These are phyloP conservation scores for Voacanga thouarsii DNA, from an alignment of 257 asterid species.

Conservation along the genomic window DNA sequence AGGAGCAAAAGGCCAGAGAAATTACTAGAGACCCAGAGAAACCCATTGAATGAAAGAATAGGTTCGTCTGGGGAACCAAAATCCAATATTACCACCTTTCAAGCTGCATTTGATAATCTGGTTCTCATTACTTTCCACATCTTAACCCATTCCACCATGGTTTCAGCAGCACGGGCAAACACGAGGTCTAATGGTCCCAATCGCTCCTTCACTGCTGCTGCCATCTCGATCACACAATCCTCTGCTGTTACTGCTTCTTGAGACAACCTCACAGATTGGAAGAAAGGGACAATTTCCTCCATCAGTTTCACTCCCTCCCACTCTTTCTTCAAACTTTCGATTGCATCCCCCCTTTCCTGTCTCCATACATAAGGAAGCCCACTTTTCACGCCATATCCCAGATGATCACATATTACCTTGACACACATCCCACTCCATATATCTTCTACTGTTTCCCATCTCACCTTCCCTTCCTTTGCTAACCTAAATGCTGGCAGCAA, in stretches of 20 bases:
- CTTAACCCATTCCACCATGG: conserved; percentile 79
- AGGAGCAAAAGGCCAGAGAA: neutral
- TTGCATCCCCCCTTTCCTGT: conserved; percentile 66
- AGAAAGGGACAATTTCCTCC: conserved; percentile 92
- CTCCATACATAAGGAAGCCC: conserved; percentile 95
- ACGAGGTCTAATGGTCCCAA: conserved; percentile 48
- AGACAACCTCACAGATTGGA: conserved; percentile 62
- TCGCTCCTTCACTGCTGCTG: conserved; percentile 56
- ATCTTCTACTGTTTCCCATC: conserved; percentile 96
- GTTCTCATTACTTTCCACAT: conserved; percentile 62
- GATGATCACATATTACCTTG: conserved; percentile 79
- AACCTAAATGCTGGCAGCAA: conserved; percentile 71
- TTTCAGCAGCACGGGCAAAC: conserved; percentile 67
- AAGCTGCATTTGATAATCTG: conserved; percentile 17
- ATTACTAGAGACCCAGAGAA: neutral
- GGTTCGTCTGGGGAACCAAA: neutral
- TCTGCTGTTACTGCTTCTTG: conserved; percentile 53
- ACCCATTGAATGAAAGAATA: neutral
- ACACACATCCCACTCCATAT: conserved; percentile 91
- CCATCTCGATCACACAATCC: conserved; percentile 81
- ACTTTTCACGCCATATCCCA: conserved; percentile 74
- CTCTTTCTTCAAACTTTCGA: conserved; percentile 87
- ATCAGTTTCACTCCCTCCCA: conserved; percentile 97
- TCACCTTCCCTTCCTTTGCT: conserved; percentile 70
- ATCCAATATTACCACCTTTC: neutral